Evolutionary conservation across 23 red algal species (phyloP).

Genomic region (Pyropia yezoensis): DNA sequence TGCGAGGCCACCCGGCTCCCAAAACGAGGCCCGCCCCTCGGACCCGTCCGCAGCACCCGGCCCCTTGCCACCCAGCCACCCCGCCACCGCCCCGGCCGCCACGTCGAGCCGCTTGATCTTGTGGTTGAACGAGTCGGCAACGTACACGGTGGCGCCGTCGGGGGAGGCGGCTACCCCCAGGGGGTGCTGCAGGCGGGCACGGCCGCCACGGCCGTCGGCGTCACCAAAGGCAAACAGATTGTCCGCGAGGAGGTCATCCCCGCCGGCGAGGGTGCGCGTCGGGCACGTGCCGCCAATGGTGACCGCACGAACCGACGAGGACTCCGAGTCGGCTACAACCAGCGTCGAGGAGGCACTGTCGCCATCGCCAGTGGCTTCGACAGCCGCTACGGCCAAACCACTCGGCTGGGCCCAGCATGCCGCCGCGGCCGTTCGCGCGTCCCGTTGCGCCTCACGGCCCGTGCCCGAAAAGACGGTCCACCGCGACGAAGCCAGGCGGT

Average conservation of each 20-base stretch:
- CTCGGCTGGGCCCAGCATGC: conserved; percentile 69
- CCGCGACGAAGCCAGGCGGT: not conserved
- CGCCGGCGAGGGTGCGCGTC: conserved; percentile 76
- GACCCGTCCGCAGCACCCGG: conserved; percentile 42
- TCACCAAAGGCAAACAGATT: conserved; percentile 94
- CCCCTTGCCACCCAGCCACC: conserved; percentile 15
- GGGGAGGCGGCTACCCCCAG: conserved; percentile 43
- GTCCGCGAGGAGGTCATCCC: conserved; percentile 73
- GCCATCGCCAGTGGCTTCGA: not conserved
- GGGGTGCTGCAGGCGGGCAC: conserved; percentile 64
- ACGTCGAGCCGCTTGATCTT: conserved; percentile 58
- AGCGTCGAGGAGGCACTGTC: conserved; percentile 9
- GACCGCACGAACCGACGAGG: conserved; percentile 60
- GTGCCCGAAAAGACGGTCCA: conserved; percentile 61
- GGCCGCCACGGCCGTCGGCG: conserved; percentile 53
- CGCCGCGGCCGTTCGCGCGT: conserved; percentile 22
- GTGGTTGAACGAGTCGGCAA: conserved; percentile 94
- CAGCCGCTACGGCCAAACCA: conserved; percentile 16
- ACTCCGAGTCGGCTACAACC: conserved; percentile 81
- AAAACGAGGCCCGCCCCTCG: conserved; percentile 56
- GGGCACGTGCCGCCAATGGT: conserved; percentile 12
- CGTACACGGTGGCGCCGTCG: conserved; percentile 28
- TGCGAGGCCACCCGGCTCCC: conserved; percentile 60
- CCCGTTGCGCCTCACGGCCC: conserved; percentile 52
- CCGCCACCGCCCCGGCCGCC: conserved; percentile 5